Conservation (phyloP, 2,329 filamentous ascomycete species). For the Calonectria leucothoes region DNA sequence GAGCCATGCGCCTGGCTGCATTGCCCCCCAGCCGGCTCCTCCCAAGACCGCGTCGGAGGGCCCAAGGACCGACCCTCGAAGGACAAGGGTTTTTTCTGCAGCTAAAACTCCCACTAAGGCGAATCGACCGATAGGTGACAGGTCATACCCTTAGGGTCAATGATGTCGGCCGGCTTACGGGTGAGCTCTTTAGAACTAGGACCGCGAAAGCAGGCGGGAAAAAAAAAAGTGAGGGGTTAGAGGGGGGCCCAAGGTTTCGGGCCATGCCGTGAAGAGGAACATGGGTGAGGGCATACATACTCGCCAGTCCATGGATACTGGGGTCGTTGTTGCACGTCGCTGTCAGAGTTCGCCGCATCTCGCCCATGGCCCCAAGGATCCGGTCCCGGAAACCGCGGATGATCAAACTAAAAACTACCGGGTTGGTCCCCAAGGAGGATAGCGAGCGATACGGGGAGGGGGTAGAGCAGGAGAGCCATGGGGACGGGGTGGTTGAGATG, state of each 20-base stretch:
- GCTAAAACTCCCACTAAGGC: conserved; percentile 38
- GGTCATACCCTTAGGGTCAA: conserved; percentile 24
- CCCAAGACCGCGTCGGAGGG: conserved; percentile 9
- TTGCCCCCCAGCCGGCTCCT: conserved; percentile 9
- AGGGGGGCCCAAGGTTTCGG: conserved; percentile 21
- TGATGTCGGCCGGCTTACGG: not conserved
- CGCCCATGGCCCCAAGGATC: conserved; percentile 18
- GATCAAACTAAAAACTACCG: conserved; percentile 34
- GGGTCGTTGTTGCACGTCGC: conserved; percentile 5
- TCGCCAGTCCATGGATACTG: not conserved
- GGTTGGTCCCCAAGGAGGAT: conserved; percentile 13
- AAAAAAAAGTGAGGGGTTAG: not conserved
- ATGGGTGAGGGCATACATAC: conserved; percentile 12
- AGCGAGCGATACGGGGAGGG: conserved; percentile 23
- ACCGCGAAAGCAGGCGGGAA: conserved; percentile 2
- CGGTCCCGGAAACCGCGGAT: conserved; percentile 33
- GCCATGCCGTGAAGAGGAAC: conserved; percentile 18
- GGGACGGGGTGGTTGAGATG: not conserved
- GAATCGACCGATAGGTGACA: conserved; percentile 32
- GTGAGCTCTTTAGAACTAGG: not conserved
- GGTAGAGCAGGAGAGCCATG: conserved; percentile 16
- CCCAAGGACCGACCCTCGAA: conserved; percentile 10
- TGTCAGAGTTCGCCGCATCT: conserved; percentile 14
- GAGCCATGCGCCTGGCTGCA: conserved; percentile 20
- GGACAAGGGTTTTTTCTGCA: conserved; percentile 19